Conservation (phyloP, 129 eudicot genomes). For the Flaveria sonorensis region DNA sequence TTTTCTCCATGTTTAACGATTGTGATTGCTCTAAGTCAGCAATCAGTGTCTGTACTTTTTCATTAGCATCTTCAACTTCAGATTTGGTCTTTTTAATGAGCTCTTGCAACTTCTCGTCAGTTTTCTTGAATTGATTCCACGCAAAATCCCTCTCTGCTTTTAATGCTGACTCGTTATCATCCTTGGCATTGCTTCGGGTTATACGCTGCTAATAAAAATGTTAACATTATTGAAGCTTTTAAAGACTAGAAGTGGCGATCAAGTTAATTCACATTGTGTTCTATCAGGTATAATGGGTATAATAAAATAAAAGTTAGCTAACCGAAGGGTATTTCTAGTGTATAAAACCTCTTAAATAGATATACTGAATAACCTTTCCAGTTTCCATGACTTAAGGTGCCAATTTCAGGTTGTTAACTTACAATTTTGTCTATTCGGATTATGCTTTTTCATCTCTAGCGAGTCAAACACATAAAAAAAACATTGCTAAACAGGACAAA, state of each 20-base stretch:
- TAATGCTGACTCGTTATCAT: slow-evolving; percentile 44
- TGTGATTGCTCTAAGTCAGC: slow-evolving; percentile 50
- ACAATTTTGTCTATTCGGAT: background rate
- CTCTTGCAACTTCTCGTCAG: slow-evolving; percentile 43
- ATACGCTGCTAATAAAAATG: slow-evolving; percentile 26
- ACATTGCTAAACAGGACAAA: background rate
- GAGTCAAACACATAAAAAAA: background rate
- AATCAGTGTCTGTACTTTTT: slow-evolving; percentile 43
- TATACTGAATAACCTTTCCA: background rate
- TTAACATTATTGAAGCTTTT: slow-evolving; percentile 20
- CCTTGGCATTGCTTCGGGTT: slow-evolving; percentile 27
- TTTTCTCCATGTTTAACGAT: slow-evolving; percentile 40
- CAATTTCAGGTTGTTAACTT: background rate
- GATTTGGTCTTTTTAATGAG: slow-evolving; percentile 38
- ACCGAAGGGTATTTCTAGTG: background rate
- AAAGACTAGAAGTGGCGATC: background rate
- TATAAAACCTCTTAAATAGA: background rate
- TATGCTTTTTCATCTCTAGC: background rate
- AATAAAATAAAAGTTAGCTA: too few species aligned
- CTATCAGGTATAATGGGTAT: background rate
- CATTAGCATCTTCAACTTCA: slow-evolving; percentile 53
- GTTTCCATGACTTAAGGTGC: background rate
- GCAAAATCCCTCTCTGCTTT: slow-evolving; percentile 65
- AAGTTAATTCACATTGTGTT: background rate
- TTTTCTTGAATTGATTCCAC: slow-evolving; percentile 61